Evolutionary conservation across 129 eudicot species (phyloP).

Genomic region (Flaveria linearis): DNA sequence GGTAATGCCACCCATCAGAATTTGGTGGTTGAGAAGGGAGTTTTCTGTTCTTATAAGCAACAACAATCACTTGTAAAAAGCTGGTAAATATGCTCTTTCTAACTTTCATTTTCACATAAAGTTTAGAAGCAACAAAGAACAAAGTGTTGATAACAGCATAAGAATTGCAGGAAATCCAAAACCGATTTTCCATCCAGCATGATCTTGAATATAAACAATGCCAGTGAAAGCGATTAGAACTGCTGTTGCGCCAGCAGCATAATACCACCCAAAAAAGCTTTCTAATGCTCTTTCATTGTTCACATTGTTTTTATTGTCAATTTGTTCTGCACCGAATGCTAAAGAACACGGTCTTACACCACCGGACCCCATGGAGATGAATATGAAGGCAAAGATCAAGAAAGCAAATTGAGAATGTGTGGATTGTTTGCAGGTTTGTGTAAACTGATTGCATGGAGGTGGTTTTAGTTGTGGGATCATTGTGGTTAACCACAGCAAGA

Average conservation of each 20-base stretch:
- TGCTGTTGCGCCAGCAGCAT: conserved; percentile 54
- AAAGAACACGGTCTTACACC: conserved; percentile 81
- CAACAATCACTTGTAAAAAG: conserved; percentile 45
- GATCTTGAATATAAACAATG: conserved; percentile 85
- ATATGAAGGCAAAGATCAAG: conserved; percentile 56
- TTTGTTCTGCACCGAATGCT: conserved; percentile 91
- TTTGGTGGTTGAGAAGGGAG: conserved; percentile 29
- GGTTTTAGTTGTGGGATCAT: conserved; percentile 65
- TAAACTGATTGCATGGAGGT: conserved; percentile 51
- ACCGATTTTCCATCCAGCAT: conserved; percentile 75
- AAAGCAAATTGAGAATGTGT: conserved; percentile 50
- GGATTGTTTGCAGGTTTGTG: conserved; percentile 51
- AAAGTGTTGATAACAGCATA: conserved; percentile 66
- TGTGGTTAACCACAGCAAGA: conserved; percentile 77
- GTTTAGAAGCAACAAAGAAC: conserved; percentile 63
- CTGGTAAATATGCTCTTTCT: conserved; percentile 44
- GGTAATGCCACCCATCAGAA: conserved; percentile 38
- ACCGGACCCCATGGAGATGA: conserved; percentile 91
- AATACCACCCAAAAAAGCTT: conserved; percentile 80
- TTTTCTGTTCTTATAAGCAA: conserved; percentile 45
- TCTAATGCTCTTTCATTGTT: conserved; percentile 57
- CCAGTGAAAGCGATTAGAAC: conserved; percentile 71
- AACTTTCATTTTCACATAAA: conserved; percentile 59
- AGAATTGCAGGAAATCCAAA: conserved; percentile 75
- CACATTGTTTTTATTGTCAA: conserved; percentile 45